Evolutionary conservation across 2,329 filamentous ascomycete genomes (phyloP), one percentile per base, ranked within the genome.

Genomic region (Penicillium sp.): DNA sequence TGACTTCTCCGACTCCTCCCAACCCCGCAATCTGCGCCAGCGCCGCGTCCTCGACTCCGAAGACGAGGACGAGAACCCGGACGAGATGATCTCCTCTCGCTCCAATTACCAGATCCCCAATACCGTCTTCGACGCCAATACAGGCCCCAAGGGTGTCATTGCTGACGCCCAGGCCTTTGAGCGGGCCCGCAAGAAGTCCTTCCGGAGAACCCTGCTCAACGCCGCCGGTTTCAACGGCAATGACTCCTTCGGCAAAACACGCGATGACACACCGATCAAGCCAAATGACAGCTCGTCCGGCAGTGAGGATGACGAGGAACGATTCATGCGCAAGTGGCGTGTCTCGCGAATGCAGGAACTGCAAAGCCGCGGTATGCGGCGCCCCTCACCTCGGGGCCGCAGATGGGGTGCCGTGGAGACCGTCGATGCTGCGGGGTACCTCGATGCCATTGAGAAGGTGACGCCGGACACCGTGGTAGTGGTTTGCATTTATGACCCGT

Each of bases 371-470:
- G 81, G 81, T 56, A 88, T 80, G 57, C 79, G 88, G 65, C 84
- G 86, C 65, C 87, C 84, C 47, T 93, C 87, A 70, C 90, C 90
- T 0, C 91, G 87, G 63, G 83, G 88, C 58, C 80, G 89, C 59
- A 79, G 87, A 52, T 97, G 88, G 69, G 94, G 94, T 21, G 83
- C 81, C 12, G 77, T 97, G 57, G 87, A 92, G 56, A 82, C 85
- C 53, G 94, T 97, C 1, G 92, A 97, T 76, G 93, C 90, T 7
- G 79, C 88, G 59, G 94, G 92, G 16, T 99, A 95, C 66, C 81
- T 99, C n/a, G 92, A 97, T 72, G 92, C 93, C 50, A 90, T 97
- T 62, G 94, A 99, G 76, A 94, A 90, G 74, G 90, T 93, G 4
- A 80, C 85, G 36, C 75, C 85, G 44, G 89, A 93, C 43, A 93